Base-by-base conservation (phyloP, 768 basidiomycete genomes). In the Pholiota molesta region DNA sequence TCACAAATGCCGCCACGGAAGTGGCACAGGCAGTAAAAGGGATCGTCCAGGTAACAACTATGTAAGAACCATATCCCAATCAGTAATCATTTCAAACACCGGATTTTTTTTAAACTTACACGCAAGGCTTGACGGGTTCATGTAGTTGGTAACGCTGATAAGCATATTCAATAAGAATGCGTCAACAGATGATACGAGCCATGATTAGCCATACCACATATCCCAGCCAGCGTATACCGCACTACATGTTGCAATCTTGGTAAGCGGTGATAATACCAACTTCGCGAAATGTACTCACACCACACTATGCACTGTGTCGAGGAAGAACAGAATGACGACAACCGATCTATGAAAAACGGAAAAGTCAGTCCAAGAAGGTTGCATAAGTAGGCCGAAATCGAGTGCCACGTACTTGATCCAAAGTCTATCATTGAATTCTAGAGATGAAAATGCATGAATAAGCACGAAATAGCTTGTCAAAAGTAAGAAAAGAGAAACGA, bases 11-110 rank as follows among this genome's bases (percentile, higher is more conserved):
- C 17, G 81, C 77, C 6, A 82, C 67, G 1, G 81, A 72, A 6
- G 78, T 83, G 5, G 78, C 80, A 21, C 78, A 70, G 5, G 83
- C 80, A 0, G 83, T 85, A 59, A 85, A 82, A 2, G 80, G 78
- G 49, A 83, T 80, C 3, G 79, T 79, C 83, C 84, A 85, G n/a
- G 70, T 70, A 53, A 77, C 76, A 42, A 68, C 81, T 82, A 17
- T 7, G 62, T n/a, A n/a, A n/a, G n/a, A 2, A 56, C 62, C 31
- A 31, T 31, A 31, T 31, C 31, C 5, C 29, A 16, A n/a, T 26
- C 1, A 1, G 21, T 31, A 63, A 55, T 1, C 2, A 7, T 14
- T 10, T 45, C 19, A 35, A 35, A 9, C 26, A 47, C 8, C 17
- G 16, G 2, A 35, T 11, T 3, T 13, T 37, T n/a, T 21, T 26